Evolutionary conservation across 106 monocot species (phyloP), one percentile per base, ranked within the genome.

Genomic region (Apostasia shenzhenica): DNA sequence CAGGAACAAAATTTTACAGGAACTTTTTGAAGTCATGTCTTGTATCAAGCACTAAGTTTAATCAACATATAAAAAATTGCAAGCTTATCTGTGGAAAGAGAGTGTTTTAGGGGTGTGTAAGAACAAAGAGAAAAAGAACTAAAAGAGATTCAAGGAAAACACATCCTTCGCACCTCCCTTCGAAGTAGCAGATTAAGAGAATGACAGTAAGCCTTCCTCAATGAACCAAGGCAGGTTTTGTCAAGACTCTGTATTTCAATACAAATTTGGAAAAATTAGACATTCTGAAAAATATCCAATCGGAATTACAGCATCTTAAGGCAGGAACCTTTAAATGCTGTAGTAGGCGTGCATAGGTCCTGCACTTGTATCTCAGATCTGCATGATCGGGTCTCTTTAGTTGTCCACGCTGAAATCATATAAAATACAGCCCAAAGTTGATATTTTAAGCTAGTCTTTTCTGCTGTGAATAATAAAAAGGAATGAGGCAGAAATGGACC

Each of bases 331-430:
- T 99, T 59, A 99, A 78, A 67, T 99, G 97, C 71, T 90, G 92
- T 59, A 99, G 77, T 80, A 99, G 92, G 66, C 97, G 73, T 70
- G 97, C 97, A 78, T 99, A 99, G 9, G 92, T 99, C 79, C 97
- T 84, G 61, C 97, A 99, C 72, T 90, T 99, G 60, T 92, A 99
- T 67, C 97, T 89, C 70, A 99, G 77, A 62, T 99, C 97, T 41
- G 97, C 92, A 83, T 99, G 97, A 79, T 99, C 97, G 65, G 97
- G 97, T 66, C 97, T 85, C 70, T 99, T 99, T 76, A 99, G 80
- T 55, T 99, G 92, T n/a, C 97, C 97, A 70, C 92, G 74, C 92
- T 92, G 68, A 46, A 83, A 67, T 49, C 7, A 61, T 58, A 50
- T 63, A 71, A 76, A 73, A 50, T 63, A 48, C 4, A 67, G 62